phyloP scores from a whole-genome alignment of 768 basidiomycete genomes.

The Boletus eberwhitei region DNA sequence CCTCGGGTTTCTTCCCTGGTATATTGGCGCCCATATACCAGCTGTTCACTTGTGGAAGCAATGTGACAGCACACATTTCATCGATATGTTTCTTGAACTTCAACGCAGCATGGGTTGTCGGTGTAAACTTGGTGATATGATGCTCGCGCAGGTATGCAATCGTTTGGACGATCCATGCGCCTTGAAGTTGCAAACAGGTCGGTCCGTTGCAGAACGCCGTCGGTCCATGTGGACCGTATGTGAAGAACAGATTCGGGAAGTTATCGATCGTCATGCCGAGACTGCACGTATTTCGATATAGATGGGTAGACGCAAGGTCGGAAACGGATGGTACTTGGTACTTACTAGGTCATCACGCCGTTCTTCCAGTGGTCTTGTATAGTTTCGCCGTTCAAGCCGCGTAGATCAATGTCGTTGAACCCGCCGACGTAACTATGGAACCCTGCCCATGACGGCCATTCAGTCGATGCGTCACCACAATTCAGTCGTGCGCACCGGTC shows the following conservation, averaged over 20 bases:
- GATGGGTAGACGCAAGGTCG: neutral
- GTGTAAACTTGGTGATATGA: slow-evolving; percentile 13
- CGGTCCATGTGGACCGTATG: slow-evolving; percentile 12
- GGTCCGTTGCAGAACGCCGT: slow-evolving; percentile 9
- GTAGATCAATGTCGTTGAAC: slow-evolving; percentile 8
- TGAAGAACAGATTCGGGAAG: slow-evolving; percentile 14
- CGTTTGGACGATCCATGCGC: slow-evolving; percentile 10
- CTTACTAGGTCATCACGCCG: slow-evolving; percentile 15
- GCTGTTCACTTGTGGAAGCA: neutral
- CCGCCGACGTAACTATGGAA: slow-evolving; percentile 8
- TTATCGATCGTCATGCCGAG: slow-evolving; percentile 15
- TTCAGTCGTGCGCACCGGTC: slow-evolving; percentile 3
- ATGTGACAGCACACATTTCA: neutral
- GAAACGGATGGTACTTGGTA: neutral
- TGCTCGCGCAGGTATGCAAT: slow-evolving; percentile 9
- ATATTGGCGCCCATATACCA: slow-evolving; percentile 9
- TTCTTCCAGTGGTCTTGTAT: slow-evolving; percentile 17
- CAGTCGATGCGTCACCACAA: neutral
- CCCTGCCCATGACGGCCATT: neutral
- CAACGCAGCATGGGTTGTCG: slow-evolving; percentile 1
- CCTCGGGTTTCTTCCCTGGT: slow-evolving; percentile 4
- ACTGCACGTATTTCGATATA: neutral
- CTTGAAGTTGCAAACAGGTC: slow-evolving; percentile 2
- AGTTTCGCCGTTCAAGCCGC: slow-evolving; percentile 8
- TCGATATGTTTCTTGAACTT: slow-evolving; percentile 13